These are phyloP conservation scores for Lupinus albus DNA, from an alignment of 306 rosid species.

Conservation along the genomic window DNA sequence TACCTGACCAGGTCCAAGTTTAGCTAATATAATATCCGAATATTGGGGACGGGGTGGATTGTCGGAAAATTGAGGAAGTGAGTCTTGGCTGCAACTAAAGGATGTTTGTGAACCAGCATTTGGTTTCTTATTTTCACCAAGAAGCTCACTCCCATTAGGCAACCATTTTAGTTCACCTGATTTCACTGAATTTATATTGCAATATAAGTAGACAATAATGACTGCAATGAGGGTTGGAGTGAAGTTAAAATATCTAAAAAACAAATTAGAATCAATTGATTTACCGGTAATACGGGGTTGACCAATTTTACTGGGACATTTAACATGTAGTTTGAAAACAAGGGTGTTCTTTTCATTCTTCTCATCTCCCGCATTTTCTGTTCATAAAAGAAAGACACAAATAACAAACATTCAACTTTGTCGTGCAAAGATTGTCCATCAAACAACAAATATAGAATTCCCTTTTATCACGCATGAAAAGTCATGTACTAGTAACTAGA, in stretches of 20 bases:
- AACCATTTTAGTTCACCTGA: slow-evolving; percentile 73
- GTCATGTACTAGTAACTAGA: slow-evolving; percentile 19
- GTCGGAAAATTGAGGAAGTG: slow-evolving; percentile 64
- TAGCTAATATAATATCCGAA: slow-evolving; percentile 68
- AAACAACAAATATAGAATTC: slow-evolving; percentile 29
- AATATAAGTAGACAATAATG: slow-evolving; percentile 36
- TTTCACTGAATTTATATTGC: slow-evolving; percentile 63
- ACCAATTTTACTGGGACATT: slow-evolving; percentile 41
- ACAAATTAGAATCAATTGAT: slow-evolving; percentile 28
- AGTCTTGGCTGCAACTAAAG: slow-evolving; percentile 74
- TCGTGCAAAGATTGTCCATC: not conserved
- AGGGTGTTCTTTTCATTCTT: slow-evolving; percentile 82
- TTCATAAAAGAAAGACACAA: slow-evolving; percentile 12
- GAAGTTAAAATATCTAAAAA: not conserved
- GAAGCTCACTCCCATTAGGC: slow-evolving; percentile 79
- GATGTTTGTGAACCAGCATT: slow-evolving; percentile 64
- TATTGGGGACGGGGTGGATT: slow-evolving; percentile 51
- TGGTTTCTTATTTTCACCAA: slow-evolving; percentile 53
- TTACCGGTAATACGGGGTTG: slow-evolving; percentile 67
- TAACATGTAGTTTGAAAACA: slow-evolving; percentile 77
- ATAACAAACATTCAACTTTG: slow-evolving; percentile 32
- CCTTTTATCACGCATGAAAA: slow-evolving; percentile 25
- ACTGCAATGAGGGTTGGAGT: not conserved
- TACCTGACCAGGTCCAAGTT: slow-evolving; percentile 93
- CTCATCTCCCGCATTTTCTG: slow-evolving; percentile 62